Percentiles rank a stretch among this genome's conserved stretches.
Evolutionary conservation across 352 stramenopile genomes (phyloP).

Genomic region (Phytophthora tubulina): DNA sequence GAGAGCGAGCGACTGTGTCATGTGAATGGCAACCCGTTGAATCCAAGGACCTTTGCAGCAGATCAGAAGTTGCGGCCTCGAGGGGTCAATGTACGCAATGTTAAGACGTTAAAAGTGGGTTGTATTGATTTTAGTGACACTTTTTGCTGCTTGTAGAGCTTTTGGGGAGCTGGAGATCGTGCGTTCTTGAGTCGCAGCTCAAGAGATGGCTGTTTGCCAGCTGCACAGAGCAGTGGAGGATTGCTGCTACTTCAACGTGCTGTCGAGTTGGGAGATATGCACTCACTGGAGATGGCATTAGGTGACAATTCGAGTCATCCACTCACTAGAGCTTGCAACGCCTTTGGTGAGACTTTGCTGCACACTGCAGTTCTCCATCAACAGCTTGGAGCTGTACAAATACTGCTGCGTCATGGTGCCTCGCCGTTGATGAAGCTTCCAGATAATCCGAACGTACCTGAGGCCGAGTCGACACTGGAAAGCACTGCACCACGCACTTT

Average conservation of each 20-base stretch:
- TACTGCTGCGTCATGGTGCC: conserved; percentile 60
- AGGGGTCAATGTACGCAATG: conserved; percentile 26
- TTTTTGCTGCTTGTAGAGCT: conserved; percentile 40
- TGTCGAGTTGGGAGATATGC: conserved; percentile 60
- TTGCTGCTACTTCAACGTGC: conserved; percentile 61
- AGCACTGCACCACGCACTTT: conserved; percentile 59
- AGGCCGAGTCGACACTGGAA: conserved; percentile 43
- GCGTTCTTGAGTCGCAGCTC: conserved; percentile 55
- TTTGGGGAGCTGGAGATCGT: conserved; percentile 55
- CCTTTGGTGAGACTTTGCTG: conserved; percentile 71
- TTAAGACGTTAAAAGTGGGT: no score
- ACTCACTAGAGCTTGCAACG: conserved; percentile 41
- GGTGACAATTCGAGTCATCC: neutral
- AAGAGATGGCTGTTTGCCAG: conserved; percentile 26
- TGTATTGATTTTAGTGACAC: neutral
- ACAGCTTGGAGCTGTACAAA: conserved; percentile 56
- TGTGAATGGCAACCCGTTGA: conserved; percentile 57
- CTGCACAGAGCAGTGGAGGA: conserved; percentile 46
- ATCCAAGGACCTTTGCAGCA: conserved; percentile 45
- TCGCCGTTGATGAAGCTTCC: conserved; percentile 51
- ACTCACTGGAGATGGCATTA: conserved; percentile 39
- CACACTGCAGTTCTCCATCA: conserved; percentile 74
- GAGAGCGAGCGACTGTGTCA: conserved; percentile 50
- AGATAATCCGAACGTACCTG: conserved; percentile 21
- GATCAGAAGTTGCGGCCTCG: conserved; percentile 26